Evolutionary conservation across 306 rosid species (phyloP), one percentile per base, ranked within the genome.

Genomic region (Biancaea sappan): DNA sequence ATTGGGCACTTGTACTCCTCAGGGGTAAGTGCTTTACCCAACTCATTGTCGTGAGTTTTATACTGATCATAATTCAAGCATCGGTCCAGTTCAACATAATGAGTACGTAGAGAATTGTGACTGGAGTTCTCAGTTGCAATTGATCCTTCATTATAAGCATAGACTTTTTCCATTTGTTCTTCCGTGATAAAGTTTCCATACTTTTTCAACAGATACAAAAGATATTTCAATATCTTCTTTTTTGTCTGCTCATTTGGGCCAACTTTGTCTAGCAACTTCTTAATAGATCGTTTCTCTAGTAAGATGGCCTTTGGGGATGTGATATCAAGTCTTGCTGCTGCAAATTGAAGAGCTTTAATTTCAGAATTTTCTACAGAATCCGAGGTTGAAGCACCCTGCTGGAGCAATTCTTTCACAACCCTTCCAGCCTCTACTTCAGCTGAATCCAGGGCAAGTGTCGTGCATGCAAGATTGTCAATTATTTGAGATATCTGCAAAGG

Each of bases 391-490:
- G 77, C 21, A 47, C 34, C 81, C 66, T 62, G 81, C 72, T 84
- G 86, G 63, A 91, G 80, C 84, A 89, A 68, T 38, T 86, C 79
- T 56, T 66, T 78, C 78, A 89, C 6, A 59, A 80, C 81, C 86
- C 74, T 86, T 79, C 96, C 93, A 51, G 91, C 89, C 79, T 81
- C 96, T 81, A 79, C 96, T 71, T 88, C 98, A 54, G 76, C 81
- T 68, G 91, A 74, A 67, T 91, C 84, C 28, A 91, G 79, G 72
- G 54, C 71, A 81, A 89, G 86, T 28, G 86, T 79, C 41, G 82
- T 84, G 54, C 73, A 60, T 52, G 81, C 77, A 76, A 91, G 91
- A 84, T 88, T 88, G 63, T 84, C 86, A 63, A 85, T 60, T 73
- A 89, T 77, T 74, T 79, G 86, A 82, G 93, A 88, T 80, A 93